Conservation (phyloP, 139 green algal species). For the Ettlia oleoabundans region DNA sequence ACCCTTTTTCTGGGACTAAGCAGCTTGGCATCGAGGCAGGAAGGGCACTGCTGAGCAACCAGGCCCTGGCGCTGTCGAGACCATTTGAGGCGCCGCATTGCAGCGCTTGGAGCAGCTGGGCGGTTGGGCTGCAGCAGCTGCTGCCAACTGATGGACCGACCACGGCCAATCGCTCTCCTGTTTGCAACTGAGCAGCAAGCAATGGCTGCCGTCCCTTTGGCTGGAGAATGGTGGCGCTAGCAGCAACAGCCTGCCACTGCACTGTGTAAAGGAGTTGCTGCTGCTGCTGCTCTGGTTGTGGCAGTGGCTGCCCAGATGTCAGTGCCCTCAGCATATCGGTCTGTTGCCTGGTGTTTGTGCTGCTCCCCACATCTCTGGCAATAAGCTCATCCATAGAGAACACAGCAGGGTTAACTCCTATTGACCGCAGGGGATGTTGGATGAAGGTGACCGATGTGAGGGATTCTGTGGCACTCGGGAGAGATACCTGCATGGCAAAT, state of each 20-base stretch:
- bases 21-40: too few relatives aligned
- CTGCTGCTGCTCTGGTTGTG: neutral
- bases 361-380: neutral
- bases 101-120: neutral
- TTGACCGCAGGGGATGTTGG: neutral
- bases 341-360: too few relatives aligned
- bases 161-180: neutral
- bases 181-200: neutral
- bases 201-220: neutral
- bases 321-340: too few relatives aligned
- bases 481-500: neutral
- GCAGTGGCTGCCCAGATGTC: too few relatives aligned
- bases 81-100: neutral
- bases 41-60: too few relatives aligned
- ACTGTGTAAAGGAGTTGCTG: constrained; percentile 13
- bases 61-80: neutral
- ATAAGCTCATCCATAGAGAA: constrained; percentile 1
- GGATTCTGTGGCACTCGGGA: neutral
- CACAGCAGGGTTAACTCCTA: too few relatives aligned
- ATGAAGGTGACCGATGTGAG: neutral
- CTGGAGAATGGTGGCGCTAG: neutral
- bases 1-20: too few relatives aligned
- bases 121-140: neutral
- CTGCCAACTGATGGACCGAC: neutral
- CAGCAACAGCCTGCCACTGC: constrained; percentile 12